Evolutionary conservation across 2,329 filamentous ascomycete genomes (phyloP).

Genomic region (Fusarium sublunatum): DNA sequence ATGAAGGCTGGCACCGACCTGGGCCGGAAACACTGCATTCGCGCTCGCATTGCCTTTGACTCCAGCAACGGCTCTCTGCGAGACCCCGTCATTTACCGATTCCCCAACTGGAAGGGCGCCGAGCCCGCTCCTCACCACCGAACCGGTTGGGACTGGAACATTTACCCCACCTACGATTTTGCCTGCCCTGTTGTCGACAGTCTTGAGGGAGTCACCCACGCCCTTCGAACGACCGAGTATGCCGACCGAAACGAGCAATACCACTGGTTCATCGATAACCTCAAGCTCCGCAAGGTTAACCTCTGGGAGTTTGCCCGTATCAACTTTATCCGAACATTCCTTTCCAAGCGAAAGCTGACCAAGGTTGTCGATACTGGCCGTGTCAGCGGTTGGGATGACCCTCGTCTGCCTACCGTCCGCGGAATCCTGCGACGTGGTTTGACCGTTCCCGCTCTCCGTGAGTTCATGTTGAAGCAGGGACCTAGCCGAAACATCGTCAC

Average conservation of each 20-base stretch:
- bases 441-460: constrained; percentile 80
- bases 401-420: constrained; percentile 85
- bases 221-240: constrained; percentile 86
- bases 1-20: constrained; percentile 89
- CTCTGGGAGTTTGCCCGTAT: constrained; percentile 89
- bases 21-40: constrained; percentile 88
- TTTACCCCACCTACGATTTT: constrained; percentile 90
- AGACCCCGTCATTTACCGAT: constrained; percentile 97
- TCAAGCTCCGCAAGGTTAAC: constrained; percentile 79
- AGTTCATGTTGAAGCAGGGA: constrained; percentile 87
- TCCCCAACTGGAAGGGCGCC: constrained; percentile 70
- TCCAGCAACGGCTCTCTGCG: constrained; percentile 95
- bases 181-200: constrained; percentile 85
- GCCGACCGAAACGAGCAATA: constrained; percentile 89
- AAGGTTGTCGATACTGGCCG: constrained; percentile 81
- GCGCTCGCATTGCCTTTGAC: constrained; percentile 91
- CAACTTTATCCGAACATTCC: constrained; percentile 84
- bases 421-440: constrained; percentile 82
- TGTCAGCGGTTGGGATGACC: constrained; percentile 88
- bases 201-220: constrained; percentile 84
- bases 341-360: constrained; percentile 88
- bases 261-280: constrained; percentile 82
- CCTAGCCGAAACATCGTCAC: constrained; percentile 85
- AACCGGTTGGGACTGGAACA: constrained; percentile 83
- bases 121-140: constrained; percentile 72